Conservation (phyloP, 768 basidiomycete genomes). For the Naganishia antarctica region DNA sequence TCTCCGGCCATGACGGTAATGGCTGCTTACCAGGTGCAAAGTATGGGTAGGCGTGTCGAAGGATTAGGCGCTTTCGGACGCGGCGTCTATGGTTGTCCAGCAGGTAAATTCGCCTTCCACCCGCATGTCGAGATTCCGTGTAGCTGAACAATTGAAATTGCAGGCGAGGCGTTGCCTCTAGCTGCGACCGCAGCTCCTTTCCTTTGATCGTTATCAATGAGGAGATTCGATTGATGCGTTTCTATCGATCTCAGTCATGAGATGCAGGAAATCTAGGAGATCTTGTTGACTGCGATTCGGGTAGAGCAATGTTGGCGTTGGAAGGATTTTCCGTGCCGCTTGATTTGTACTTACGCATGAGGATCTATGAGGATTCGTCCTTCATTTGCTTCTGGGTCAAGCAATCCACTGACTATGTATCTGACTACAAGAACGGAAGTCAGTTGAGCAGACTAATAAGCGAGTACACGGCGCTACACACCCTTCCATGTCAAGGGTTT, state of each 20-base stretch:
- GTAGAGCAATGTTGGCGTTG: background rate
- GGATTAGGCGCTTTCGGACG: constrained; percentile 11
- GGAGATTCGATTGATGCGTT: constrained; percentile 12
- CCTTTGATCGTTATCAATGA: background rate
- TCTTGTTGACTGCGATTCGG: background rate
- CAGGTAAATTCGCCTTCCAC: background rate
- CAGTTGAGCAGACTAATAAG: background rate
- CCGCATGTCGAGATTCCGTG: background rate
- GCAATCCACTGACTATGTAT: constrained; percentile 18
- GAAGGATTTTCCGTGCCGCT: background rate
- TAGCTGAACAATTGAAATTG: background rate
- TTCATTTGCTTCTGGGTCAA: constrained; percentile 18
- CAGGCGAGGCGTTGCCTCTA: constrained; percentile 1
- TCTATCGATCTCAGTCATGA: constrained; percentile 27
- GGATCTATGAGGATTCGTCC: constrained; percentile 13
- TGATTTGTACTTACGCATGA: constrained; percentile 2
- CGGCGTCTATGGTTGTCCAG: constrained; percentile 5
- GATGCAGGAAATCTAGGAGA: constrained; percentile 26
- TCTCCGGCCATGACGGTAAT: constrained; percentile 5
- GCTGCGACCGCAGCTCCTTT: constrained; percentile 8
- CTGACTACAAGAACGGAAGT: background rate
- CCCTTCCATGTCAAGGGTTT: constrained; percentile 17
- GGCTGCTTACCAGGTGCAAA: background rate
- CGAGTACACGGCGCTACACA: background rate
- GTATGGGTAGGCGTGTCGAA: background rate